Evolutionary conservation across 2,329 filamentous ascomycete species (phyloP).

Genomic region (Colletotrichum orbiculare): DNA sequence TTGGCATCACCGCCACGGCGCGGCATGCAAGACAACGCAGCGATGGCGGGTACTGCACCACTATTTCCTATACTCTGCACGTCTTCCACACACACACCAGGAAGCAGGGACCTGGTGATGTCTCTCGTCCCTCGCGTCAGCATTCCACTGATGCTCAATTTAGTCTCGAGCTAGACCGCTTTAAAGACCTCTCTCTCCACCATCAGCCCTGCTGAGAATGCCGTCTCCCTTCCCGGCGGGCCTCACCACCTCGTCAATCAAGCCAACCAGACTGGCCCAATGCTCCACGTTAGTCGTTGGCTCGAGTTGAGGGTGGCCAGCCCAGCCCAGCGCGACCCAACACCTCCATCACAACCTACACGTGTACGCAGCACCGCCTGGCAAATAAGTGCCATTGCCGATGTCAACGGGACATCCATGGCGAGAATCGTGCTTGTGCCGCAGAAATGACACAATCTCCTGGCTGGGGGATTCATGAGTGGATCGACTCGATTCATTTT

Average conservation of each 20-base stretch:
- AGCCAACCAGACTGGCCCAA: slow-evolving; percentile 19
- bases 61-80: too few species aligned
- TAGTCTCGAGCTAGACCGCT: slow-evolving; percentile 25
- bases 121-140: slow-evolving; percentile 30
- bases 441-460: slow-evolving; percentile 22
- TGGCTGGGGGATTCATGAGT: slow-evolving; percentile 15
- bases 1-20: slow-evolving; percentile 20
- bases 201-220: slow-evolving; percentile 32
- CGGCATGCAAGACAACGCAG: slow-evolving; percentile 22
- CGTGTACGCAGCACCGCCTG: slow-evolving; percentile 3
- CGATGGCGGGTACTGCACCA: slow-evolving; percentile 14
- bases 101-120: slow-evolving; percentile 19
- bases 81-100: background rate
- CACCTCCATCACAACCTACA: background rate
- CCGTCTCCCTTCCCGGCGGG: slow-evolving; percentile 22
- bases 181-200: slow-evolving; percentile 8
- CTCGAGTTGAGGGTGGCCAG: background rate
- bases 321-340: background rate
- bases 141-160: slow-evolving; percentile 26
- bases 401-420: background rate
- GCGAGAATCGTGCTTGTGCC: slow-evolving; percentile 11
- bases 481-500: slow-evolving; percentile 26
- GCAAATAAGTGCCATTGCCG: slow-evolving; percentile 1
- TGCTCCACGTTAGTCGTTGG: slow-evolving; percentile 19
- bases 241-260: slow-evolving; percentile 30